phyloP scores from a whole-genome alignment of 2,329 filamentous ascomycete species.

The Helminthosporium solani region DNA sequence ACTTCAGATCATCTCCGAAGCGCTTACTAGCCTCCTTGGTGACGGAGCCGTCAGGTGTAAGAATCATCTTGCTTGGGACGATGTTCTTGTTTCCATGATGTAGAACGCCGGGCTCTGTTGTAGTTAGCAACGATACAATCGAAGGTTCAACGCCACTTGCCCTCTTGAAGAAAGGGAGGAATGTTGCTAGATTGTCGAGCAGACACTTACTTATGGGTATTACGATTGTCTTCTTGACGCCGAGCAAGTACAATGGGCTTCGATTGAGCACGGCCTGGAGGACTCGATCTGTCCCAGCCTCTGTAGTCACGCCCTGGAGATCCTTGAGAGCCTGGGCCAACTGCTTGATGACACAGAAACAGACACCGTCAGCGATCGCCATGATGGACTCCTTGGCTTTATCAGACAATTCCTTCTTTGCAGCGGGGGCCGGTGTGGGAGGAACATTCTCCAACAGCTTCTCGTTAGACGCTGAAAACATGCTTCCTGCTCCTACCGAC shows the following conservation, averaged over 20 bases:
- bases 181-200: not conserved
- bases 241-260: not conserved
- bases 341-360: not conserved
- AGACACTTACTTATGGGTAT: not conserved
- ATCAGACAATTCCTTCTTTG: too few species aligned
- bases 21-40: not conserved
- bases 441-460: not conserved
- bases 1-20: not conserved
- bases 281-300: not conserved
- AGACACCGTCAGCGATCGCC: not conserved
- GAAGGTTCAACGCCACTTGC: too few species aligned
- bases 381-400: not conserved
- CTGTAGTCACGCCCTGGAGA: not conserved
- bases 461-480: too few species aligned
- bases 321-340: not conserved
- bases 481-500: too few species aligned
- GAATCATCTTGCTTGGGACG: slow-evolving; percentile 1
- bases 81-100: not conserved
- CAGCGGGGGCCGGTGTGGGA: not conserved
- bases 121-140: not conserved
- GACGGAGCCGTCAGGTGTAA: not conserved
- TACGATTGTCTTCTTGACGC: not conserved
- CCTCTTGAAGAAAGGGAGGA: not conserved
- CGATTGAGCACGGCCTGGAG: not conserved
- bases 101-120: not conserved